A percentile compares a stretch with the other conserved stretches of the same genome.
These are phyloP conservation scores for Candida saitoana DNA, from an alignment of 805 yeast genomes.

Conservation along the genomic window DNA sequence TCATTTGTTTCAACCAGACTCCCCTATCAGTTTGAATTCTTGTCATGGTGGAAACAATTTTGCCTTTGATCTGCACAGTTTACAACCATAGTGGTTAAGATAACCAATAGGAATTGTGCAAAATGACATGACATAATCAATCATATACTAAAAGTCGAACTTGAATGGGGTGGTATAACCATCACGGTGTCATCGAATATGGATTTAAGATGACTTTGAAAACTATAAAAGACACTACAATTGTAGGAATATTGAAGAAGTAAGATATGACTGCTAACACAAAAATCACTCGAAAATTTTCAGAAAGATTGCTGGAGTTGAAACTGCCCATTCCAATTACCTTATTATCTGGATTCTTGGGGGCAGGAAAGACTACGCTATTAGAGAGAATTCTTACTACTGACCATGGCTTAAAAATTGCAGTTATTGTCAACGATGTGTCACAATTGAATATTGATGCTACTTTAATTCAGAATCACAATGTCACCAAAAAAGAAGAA, in stretches of 20 bases:
- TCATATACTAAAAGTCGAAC: neutral
- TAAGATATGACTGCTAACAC: neutral
- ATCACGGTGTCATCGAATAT: neutral
- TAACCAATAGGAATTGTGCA: neutral
- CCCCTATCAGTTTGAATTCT: too few relatives aligned
- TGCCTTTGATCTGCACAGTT: neutral
- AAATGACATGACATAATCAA: neutral
- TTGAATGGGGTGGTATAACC: too few relatives aligned
- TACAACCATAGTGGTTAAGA: slow-evolving; percentile 1
- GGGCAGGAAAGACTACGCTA: slow-evolving; percentile 46
- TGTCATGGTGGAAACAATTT: too few relatives aligned
- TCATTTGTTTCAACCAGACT: too few relatives aligned
- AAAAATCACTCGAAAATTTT: neutral
- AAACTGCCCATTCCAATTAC: slow-evolving; percentile 39
- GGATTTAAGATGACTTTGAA: too few relatives aligned
- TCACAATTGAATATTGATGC: slow-evolving; percentile 44
- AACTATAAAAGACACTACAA: too few relatives aligned
- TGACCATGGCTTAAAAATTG: slow-evolving; percentile 39
- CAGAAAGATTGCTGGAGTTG: neutral
- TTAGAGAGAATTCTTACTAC: slow-evolving; percentile 39
- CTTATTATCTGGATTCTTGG: slow-evolving; percentile 44
- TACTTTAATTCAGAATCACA: slow-evolving; percentile 34
- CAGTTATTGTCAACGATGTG: slow-evolving; percentile 46
- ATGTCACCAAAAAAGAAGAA: slow-evolving; percentile 38
- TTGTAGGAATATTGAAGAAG: too few relatives aligned